Evolutionary conservation across 768 basidiomycete genomes (phyloP), one percentile per base, ranked within the genome.

Genomic region (Cyclocybe cylindracea): DNA sequence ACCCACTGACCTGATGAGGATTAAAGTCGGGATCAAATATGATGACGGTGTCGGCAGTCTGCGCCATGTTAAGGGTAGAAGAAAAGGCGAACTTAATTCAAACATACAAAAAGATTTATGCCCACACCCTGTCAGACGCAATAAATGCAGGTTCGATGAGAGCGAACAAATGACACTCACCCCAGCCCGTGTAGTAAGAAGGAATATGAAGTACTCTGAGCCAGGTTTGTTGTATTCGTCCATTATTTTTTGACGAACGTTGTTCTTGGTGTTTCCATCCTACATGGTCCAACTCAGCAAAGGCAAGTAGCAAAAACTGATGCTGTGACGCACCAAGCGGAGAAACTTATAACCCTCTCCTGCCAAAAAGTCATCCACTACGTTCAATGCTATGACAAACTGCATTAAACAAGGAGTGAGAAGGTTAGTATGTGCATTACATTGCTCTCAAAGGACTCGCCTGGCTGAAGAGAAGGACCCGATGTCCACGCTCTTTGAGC

Each of bases 1-100:
- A 4, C n/a, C 18, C 11, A 67, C 79, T 24, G 42, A 87, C 88
- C 78, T 89, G 89, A 70, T 97, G 94, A n/a, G 96, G 96, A 63
- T 99, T 99, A 69, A 94, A 99, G 72, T 99, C 97, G 0, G 94
- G 94, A 64, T 99, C 96, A 60, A 87, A 91, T 48, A 94, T 86
- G 39, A 94, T 88, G 29, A 95, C 94, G 0, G 94, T 96, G 66
- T 98, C 96, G 14, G 96, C 95, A 7, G 86, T 90, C 74, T 88
- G 80, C 9, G 39, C 46, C 31, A 33, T 46, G 50, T 47, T 39
- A 47, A 31, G 46, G 35, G 51, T 13, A 43, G 19, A 10, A 31
- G n/a, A 13, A 10, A 7, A 24, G 5, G 14, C 8, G 34, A 33
- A 18, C 29, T 34, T 2, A 41, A 9, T 24, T 36, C 10, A 49